Conservation (phyloP, 768 basidiomycete genomes). For the Fibroporia radiculosa region DNA sequence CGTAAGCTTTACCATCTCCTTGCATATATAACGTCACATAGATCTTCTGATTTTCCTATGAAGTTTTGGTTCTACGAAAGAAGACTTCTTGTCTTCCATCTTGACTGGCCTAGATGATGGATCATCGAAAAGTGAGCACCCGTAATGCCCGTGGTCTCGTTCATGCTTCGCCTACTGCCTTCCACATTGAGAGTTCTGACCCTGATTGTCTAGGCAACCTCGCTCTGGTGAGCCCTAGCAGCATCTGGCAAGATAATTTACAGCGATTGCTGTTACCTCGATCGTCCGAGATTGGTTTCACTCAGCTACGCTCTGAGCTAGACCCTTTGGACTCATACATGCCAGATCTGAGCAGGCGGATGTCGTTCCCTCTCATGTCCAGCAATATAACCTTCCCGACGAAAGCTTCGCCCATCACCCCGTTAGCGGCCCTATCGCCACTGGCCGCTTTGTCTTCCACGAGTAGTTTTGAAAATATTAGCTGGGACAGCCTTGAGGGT, state of each 20-base stretch:
- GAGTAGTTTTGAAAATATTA: neutral
- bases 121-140: conserved; percentile 4
- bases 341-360: conserved; percentile 5
- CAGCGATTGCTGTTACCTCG: conserved; percentile 6
- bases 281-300: neutral
- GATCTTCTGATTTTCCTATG: neutral
- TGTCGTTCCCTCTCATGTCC: conserved; percentile 10
- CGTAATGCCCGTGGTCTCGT: conserved; percentile 1
- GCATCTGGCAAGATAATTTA: conserved; percentile 14
- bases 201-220: conserved; percentile 5
- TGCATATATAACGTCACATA: neutral
- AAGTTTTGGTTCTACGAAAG: conserved; percentile 23
- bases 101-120: conserved; percentile 16
- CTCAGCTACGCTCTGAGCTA: neutral
- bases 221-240: conserved; percentile 11
- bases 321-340: neutral
- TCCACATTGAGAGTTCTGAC: neutral
- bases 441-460: neutral
- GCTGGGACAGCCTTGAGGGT: conserved; percentile 3
- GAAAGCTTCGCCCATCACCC: neutral
- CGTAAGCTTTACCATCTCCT: conserved; percentile 10
- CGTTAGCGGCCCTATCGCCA: neutral
- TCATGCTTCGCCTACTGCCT: neutral
- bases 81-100: conserved; percentile 23
- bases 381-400: neutral